These are phyloP conservation scores for Eimeria praecox DNA, from an alignment of 169 alveolate genomes.

Conservation along the genomic window DNA sequence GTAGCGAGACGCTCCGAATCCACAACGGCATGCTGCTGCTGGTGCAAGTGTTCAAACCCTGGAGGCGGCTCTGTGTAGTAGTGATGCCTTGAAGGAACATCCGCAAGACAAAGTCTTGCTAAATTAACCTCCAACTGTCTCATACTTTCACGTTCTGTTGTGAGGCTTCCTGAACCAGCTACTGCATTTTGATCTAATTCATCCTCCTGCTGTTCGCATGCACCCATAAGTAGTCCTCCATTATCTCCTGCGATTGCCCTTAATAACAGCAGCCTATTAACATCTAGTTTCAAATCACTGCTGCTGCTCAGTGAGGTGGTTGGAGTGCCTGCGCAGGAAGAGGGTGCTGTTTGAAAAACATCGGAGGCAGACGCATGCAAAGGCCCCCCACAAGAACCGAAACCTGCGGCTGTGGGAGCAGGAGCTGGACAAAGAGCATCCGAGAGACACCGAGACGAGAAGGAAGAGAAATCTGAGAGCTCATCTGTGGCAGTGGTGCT, in stretches of 20 bases:
- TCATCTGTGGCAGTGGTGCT: conserved; percentile 60
- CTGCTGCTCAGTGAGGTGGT: neutral
- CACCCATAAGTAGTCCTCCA: neutral
- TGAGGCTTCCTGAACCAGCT: neutral
- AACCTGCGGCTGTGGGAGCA: neutral
- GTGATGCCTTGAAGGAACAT: neutral
- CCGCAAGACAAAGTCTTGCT: conserved; percentile 36
- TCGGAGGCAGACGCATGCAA: conserved; percentile 30
- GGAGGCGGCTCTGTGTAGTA: conserved; percentile 53
- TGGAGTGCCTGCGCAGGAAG: conserved; percentile 12
- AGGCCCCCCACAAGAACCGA: conserved; percentile 47
- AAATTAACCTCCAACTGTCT: neutral
- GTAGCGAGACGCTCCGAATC: conserved; percentile 60
- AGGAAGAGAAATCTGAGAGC: conserved; percentile 52
- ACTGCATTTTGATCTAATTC: neutral
- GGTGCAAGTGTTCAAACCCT: conserved; percentile 49
- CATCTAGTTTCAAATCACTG: neutral
- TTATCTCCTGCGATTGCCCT: neutral
- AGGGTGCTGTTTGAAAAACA: neutral
- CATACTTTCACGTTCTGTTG: neutral
- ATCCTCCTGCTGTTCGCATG: conserved; percentile 13
- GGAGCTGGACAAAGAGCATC: conserved; percentile 17
- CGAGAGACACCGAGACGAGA: conserved; percentile 24
- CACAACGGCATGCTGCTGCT: conserved; percentile 57
- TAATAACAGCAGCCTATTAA: conserved; percentile 24